Evolutionary conservation across 108 stramenopile species (phyloP).

Genomic region (Skeletonema menzelii): DNA sequence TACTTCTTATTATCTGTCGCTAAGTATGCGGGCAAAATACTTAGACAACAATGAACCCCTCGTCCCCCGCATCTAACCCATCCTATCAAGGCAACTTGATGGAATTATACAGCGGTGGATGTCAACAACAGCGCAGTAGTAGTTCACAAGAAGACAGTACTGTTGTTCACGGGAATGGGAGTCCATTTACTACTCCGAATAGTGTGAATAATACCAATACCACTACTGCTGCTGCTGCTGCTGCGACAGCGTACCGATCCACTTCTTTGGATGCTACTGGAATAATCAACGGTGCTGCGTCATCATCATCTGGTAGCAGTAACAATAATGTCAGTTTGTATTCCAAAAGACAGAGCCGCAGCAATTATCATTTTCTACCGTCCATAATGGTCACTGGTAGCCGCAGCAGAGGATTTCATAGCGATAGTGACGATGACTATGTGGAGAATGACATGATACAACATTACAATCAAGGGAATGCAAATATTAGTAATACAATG

Average conservation of each 20-base stretch:
- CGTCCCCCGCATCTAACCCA: background rate
- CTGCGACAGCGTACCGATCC: background rate
- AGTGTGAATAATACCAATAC: background rate
- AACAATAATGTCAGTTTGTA: background rate
- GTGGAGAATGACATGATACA: background rate
- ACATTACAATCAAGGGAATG: background rate
- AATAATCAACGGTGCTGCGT: background rate
- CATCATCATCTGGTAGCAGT: background rate
- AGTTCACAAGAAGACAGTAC: background rate
- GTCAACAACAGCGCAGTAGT: background rate
- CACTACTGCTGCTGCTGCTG: background rate
- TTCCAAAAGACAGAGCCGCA: background rate
- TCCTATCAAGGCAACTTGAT: conserved; percentile 8
- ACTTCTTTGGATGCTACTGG: background rate
- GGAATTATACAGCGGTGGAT: background rate
- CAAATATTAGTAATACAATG: too few relatives aligned
- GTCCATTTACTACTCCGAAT: background rate
- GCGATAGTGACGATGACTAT: conserved; percentile 4
- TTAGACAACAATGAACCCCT: background rate
- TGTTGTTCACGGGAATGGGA: conserved; percentile 1
- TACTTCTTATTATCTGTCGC: too few relatives aligned
- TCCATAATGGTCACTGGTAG: background rate
- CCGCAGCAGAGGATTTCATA: background rate
- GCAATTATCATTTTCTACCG: conserved; percentile 7
- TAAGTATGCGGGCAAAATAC: too few relatives aligned